phyloP scores from a whole-genome alignment of 768 basidiomycete species.

The Collybiopsis confluens region DNA sequence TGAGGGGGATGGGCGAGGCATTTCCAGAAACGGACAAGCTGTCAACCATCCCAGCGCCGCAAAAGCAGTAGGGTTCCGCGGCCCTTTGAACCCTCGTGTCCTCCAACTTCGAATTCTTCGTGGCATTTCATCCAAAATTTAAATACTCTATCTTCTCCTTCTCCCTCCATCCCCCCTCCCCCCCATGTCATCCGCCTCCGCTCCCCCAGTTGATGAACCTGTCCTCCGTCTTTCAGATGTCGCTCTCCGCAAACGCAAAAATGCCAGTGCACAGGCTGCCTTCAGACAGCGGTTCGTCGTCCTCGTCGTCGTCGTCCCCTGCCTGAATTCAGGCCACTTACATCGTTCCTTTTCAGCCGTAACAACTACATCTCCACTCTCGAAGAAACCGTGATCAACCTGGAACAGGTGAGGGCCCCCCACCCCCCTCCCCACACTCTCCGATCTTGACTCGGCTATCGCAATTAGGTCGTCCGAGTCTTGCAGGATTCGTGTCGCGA shows the following conservation, averaged over 20 bases:
- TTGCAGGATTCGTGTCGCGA: constrained; percentile 80
- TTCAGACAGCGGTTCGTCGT: constrained; percentile 48
- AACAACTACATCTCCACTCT: constrained; percentile 83
- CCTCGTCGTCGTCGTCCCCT: no score
- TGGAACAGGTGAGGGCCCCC: constrained; percentile 15
- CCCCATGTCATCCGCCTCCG: constrained; percentile 26
- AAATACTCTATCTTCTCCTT: constrained; percentile 40
- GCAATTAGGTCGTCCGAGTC: constrained; percentile 76
- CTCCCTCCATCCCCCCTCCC: constrained; percentile 19
- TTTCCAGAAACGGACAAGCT: constrained; percentile 28
- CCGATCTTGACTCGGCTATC: no score
- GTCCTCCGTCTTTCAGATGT: constrained; percentile 41
- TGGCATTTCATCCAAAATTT: constrained; percentile 21
- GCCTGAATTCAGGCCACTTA: no score
- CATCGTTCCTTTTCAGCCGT: neutral
- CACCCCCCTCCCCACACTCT: constrained; percentile 14
- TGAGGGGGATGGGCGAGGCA: neutral
- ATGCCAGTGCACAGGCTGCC: constrained; percentile 85
- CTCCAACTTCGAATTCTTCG: constrained; percentile 55
- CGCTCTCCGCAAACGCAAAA: constrained; percentile 80
- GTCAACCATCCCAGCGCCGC: constrained; percentile 38
- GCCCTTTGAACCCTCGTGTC: constrained; percentile 51
- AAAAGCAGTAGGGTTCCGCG: constrained; percentile 26
- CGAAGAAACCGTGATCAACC: constrained; percentile 68
- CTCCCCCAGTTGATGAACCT: constrained; percentile 22